Conservation (phyloP, 139 green algal species). For the Micractinium conductrix region DNA sequence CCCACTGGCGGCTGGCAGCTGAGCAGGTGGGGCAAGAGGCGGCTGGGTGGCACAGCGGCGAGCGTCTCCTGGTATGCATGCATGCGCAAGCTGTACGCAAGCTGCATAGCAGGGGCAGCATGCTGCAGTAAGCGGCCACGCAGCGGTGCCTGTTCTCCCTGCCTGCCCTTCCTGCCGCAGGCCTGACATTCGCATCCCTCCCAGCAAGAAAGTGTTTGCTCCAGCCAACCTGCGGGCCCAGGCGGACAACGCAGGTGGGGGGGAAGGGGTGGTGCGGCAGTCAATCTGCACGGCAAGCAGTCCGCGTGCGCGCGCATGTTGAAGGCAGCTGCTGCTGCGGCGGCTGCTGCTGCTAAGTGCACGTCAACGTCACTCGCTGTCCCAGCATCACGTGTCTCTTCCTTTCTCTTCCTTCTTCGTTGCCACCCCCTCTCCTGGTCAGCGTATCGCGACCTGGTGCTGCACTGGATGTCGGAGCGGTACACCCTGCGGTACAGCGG, state of each 20-base stretch:
- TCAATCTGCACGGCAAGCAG: too few relatives aligned
- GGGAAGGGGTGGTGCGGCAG: too few relatives aligned
- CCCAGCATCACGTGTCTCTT: too few relatives aligned
- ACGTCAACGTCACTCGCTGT: too few relatives aligned
- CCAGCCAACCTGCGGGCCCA: constrained; percentile 78
- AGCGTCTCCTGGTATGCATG: too few relatives aligned
- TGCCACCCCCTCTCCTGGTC: neutral
- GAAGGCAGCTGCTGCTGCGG: too few relatives aligned
- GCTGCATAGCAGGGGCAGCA: neutral
- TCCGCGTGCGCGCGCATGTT: too few relatives aligned
- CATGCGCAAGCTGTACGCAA: too few relatives aligned
- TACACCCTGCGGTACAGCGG: constrained; percentile 76
- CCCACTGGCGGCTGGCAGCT: constrained; percentile 6
- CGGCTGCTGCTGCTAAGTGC: too few relatives aligned
- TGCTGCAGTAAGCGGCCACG: neutral
- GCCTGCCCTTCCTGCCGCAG: neutral
- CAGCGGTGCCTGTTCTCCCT: neutral
- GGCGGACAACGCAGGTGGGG: constrained; percentile 30
- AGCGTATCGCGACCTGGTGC: constrained; percentile 69
- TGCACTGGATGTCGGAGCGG: constrained; percentile 57
- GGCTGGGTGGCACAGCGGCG: neutral
- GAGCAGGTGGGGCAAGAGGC: neutral
- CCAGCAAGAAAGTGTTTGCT: constrained; percentile 65
- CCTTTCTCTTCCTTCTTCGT: too few relatives aligned
- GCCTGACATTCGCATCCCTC: constrained; percentile 41